These are phyloP conservation scores for Metroxylon sagu DNA, from an alignment of 176 grass and related monocot genomes.

Conservation along the genomic window DNA sequence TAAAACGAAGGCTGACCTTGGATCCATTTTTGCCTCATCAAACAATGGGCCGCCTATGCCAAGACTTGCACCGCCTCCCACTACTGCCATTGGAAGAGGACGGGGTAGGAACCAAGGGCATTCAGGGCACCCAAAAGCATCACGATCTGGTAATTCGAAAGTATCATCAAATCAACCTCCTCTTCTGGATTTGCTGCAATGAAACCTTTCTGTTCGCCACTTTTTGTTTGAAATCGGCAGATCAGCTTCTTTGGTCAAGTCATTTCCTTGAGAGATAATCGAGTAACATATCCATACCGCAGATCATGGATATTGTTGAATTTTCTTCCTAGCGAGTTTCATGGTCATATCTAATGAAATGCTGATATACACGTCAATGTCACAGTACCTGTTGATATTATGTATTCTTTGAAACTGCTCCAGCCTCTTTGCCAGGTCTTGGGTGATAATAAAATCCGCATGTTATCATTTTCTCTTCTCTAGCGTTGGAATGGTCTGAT, in stretches of 20 bases:
- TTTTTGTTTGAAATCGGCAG: background rate
- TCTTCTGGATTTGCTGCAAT: slow-evolving; percentile 79
- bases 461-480: no score
- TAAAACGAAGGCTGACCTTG: slow-evolving; percentile 42
- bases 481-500: no score
- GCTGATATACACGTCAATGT: no score
- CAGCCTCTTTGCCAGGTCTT: no score
- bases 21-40: slow-evolving; percentile 25
- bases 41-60: slow-evolving; percentile 35
- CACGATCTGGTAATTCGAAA: slow-evolving; percentile 43
- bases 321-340: no score
- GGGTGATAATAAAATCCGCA: no score
- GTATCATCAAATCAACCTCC: slow-evolving; percentile 46
- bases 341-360: no score
- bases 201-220: background rate
- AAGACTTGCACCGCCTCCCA: slow-evolving; percentile 74
- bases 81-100: slow-evolving; percentile 71
- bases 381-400: no score
- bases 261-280: background rate
- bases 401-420: no score
- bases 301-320: no score
- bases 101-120: slow-evolving; percentile 86
- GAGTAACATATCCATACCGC: background rate
- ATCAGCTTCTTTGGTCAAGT: no score
- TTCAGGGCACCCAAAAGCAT: slow-evolving; percentile 53